Evolutionary conservation across 1,284 basidiomycete species (phyloP), one percentile per base, ranked within the genome.

Genomic region (Ganoderma sp.): DNA sequence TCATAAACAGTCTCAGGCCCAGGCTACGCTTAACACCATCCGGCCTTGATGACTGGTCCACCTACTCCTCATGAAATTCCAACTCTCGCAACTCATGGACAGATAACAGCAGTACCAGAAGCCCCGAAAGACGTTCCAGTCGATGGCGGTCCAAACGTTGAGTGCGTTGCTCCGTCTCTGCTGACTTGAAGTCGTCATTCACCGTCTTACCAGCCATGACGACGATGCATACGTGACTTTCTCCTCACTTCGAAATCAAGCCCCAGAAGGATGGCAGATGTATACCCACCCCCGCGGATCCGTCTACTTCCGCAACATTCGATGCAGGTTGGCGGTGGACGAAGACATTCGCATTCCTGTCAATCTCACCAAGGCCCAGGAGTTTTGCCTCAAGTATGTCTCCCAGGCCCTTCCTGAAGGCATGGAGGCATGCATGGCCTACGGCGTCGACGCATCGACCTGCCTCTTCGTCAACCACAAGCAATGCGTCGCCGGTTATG

Each of bases 251-350:
- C 39, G 12, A 41, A 56, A 45, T 34, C 57, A 42, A 10, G 64
- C 64, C 9, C 74, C 74, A 0, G 17, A 67, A 28, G 78, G 75
- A 1, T 81, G 79, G 79, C 67, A 68, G 0, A 68, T 75, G 48
- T 75, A 80, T 43, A 74, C 76, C 25, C 76, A 78, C 61, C 78
- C 79, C 14, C 75, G 84, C 78, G 84, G 86, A 32, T 86, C 82
- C 80, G 73, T 86, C 22, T 87, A 88, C 72, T 87, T 85, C 75
- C 76, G 77, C 66, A 82, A 84, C 69, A 69, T 78, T 10, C 64
- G 68, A 10, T 71, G 79, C 14, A 80, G 79, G 59, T 74, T 84
- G 10, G 78, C 84, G 28, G 82, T 83, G 25, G 84, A 85, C 71
- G 83, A 85, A 63, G 84, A 87, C 67, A 78, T 87, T 45, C 81